Conservation (phyloP, 2,329 filamentous ascomycete genomes). For the Botrytis aclada region DNA sequence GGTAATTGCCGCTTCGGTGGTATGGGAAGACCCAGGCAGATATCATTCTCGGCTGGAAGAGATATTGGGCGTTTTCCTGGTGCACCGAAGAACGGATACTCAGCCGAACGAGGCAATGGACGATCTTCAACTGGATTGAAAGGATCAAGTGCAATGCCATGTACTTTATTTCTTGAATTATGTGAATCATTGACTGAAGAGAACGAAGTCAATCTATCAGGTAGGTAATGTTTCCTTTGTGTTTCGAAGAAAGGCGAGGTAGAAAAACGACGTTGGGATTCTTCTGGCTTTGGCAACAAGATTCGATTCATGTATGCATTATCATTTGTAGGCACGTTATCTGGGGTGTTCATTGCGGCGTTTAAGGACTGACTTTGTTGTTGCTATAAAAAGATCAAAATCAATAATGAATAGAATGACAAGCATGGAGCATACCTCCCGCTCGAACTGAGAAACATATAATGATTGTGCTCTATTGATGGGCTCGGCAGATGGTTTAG, state of each 20-base stretch:
- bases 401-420: not conserved
- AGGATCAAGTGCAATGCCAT: not conserved
- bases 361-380: not conserved
- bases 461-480: constrained; percentile 16
- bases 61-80: constrained; percentile 8
- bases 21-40: constrained; percentile 21
- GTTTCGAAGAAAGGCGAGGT: not conserved
- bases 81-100: not conserved
- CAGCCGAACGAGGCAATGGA: constrained; percentile 8
- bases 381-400: not conserved
- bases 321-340: not conserved
- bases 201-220: not conserved
- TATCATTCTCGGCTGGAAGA: constrained; percentile 15
- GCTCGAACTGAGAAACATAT: constrained; percentile 26
- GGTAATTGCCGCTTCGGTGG: constrained; percentile 34
- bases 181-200: not conserved
- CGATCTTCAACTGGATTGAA: not conserved
- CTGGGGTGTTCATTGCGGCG: too few species aligned
- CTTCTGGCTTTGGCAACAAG: not conserved
- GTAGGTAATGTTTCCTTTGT: not conserved
- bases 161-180: not conserved
- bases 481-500: constrained; percentile 4
- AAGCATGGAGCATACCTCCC: constrained; percentile 23
- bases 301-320: not conserved
- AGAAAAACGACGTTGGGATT: not conserved